phyloP scores from a whole-genome alignment of 257 asterid species.

The Solanum rostratum region DNA sequence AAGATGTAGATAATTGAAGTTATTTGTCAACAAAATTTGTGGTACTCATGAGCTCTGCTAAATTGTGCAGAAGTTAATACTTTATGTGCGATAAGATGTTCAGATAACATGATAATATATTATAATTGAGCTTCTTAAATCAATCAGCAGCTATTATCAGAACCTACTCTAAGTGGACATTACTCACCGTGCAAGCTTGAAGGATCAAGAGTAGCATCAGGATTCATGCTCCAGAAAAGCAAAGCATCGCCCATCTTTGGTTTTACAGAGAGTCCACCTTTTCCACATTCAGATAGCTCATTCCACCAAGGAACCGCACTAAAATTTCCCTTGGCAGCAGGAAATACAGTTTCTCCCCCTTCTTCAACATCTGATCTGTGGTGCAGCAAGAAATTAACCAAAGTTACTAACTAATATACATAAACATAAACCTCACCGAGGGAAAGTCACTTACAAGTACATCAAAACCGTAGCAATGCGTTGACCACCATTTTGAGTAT shows the following conservation, averaged over 20 bases:
- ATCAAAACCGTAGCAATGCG: slow-evolving; percentile 94
- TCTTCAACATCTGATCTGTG: slow-evolving; percentile 95
- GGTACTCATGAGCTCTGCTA: neutral
- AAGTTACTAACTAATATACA: neutral
- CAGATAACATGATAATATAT: neutral
- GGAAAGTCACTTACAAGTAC: slow-evolving; percentile 72
- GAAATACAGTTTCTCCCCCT: slow-evolving; percentile 99
- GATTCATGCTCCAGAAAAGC: slow-evolving; percentile 98
- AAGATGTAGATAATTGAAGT: neutral
- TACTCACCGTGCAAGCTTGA: slow-evolving; percentile 93
- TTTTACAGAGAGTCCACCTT: slow-evolving; percentile 81
- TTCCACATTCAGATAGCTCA: slow-evolving; percentile 95
- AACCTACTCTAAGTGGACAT: neutral
- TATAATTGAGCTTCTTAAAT: neutral
- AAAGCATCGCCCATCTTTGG: slow-evolving; percentile 96
- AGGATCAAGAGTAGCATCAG: slow-evolving; percentile 85
- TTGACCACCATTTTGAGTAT: slow-evolving; percentile 91
- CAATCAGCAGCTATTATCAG: neutral
- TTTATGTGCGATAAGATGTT: neutral
- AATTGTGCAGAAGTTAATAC: neutral
- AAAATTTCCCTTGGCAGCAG: slow-evolving; percentile 77
- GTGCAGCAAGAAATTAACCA: neutral
- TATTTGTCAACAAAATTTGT: neutral
- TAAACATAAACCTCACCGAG: neutral
- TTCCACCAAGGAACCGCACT: slow-evolving; percentile 89